Evolutionary conservation across 2,329 filamentous ascomycete genomes (phyloP).

Genomic region (Diaporthe vexans): DNA sequence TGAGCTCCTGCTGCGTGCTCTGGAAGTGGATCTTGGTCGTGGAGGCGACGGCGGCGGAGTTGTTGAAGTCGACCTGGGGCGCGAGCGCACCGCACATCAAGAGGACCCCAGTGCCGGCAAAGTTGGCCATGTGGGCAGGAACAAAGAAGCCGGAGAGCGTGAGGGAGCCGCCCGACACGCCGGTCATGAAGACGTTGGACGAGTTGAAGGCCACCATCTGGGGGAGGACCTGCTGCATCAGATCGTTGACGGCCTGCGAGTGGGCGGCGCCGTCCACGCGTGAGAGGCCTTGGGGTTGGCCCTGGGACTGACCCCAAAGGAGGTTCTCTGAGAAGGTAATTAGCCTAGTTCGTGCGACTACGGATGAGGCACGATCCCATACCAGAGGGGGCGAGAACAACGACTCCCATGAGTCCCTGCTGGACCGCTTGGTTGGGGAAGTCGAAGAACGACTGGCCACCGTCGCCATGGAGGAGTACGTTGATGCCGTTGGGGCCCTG

Average conservation of each 20-base stretch:
- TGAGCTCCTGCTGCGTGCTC: slow-evolving; percentile 65
- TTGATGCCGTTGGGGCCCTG: slow-evolving; percentile 63
- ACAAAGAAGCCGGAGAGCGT: slow-evolving; percentile 70
- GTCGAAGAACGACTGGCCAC: slow-evolving; percentile 71
- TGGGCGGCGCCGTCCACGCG: slow-evolving; percentile 69
- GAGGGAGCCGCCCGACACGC: slow-evolving; percentile 68
- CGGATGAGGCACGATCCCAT: not conserved
- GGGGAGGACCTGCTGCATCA: slow-evolving; percentile 64
- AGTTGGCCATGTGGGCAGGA: slow-evolving; percentile 67
- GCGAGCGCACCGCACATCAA: slow-evolving; percentile 68
- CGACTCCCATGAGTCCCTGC: slow-evolving; percentile 65
- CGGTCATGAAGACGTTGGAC: slow-evolving; percentile 68
- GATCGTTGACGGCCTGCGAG: slow-evolving; percentile 67
- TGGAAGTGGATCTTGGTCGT: slow-evolving; percentile 70
- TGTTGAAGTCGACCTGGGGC: slow-evolving; percentile 65
- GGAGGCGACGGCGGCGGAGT: slow-evolving; percentile 55
- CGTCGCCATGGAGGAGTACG: slow-evolving; percentile 70
- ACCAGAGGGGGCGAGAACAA: slow-evolving; percentile 62
- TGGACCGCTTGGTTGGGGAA: slow-evolving; percentile 69
- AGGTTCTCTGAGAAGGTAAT: slow-evolving; percentile 50
- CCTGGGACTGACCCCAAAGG: slow-evolving; percentile 73
- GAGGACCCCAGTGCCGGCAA: slow-evolving; percentile 63
- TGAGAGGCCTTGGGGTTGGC: slow-evolving; percentile 64
- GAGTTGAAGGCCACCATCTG: slow-evolving; percentile 67
- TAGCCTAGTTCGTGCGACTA: not conserved